Evolutionary conservation across 441 rosid species (phyloP).

Genomic region (Biscutella laevigata): DNA sequence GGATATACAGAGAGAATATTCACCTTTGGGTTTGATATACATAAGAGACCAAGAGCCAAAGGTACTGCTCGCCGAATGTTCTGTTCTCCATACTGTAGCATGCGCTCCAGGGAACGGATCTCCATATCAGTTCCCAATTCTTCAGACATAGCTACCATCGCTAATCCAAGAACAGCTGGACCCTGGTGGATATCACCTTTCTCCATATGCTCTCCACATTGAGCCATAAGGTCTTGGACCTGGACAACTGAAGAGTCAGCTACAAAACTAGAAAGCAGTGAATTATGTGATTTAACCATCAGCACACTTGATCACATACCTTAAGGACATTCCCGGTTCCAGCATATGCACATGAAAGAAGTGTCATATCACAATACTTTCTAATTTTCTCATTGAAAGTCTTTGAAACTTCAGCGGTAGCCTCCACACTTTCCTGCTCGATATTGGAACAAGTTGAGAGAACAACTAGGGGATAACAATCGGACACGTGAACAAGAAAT

Average conservation of each 20-base stretch:
- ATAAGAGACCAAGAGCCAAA: constrained; percentile 91
- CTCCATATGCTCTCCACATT: constrained; percentile 79
- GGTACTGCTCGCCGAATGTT: constrained; percentile 84
- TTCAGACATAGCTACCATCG: constrained; percentile 98
- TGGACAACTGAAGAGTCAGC: constrained; percentile 26
- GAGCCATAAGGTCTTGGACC: constrained; percentile 87
- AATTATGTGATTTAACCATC: no score
- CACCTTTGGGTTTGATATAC: constrained; percentile 97
- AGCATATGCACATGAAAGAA: constrained; percentile 93
- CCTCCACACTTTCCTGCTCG: constrained; percentile 77
- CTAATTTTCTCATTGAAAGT: constrained; percentile 79
- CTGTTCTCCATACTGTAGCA: constrained; percentile 87
- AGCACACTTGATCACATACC: constrained; percentile 34
- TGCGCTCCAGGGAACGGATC: constrained; percentile 87
- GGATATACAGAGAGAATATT: background rate
- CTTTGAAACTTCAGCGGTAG: constrained; percentile 80
- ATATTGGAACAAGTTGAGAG: constrained; percentile 14
- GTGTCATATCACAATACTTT: constrained; percentile 75
- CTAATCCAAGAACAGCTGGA: constrained; percentile 92
- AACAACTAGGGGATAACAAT: constrained; percentile 9
- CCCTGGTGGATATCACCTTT: constrained; percentile 86
- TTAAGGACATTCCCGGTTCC: constrained; percentile 94
- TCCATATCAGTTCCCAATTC: constrained; percentile 95
- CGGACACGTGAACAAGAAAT: constrained; percentile 1
- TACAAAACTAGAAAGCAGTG: constrained; percentile 12